Base-by-base conservation (phyloP, 176 grass and related monocot genomes). In the Aechmea fasciata region DNA sequence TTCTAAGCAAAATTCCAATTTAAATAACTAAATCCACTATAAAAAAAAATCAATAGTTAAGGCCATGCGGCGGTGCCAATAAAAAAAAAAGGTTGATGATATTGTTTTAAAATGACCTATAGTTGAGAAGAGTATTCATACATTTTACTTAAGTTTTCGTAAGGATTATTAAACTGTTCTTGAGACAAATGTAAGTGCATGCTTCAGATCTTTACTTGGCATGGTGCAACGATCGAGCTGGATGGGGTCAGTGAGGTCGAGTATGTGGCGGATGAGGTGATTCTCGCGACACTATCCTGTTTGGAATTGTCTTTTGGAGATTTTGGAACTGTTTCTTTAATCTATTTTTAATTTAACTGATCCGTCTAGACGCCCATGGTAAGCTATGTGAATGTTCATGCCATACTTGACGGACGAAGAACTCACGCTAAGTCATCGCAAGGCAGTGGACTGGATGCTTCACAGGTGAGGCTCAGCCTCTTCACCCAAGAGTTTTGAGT, bases 171-270 rank as follows among this genome's bases (percentile, higher is more conserved):
- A 48, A 26, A 70, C 18, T 71, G 14, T 52, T 64, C 51, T 18
- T 9, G 3, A 13, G 11, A 18, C 14, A 11, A 50, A 47, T 33
- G 49, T 13, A 57, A 62, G 4, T 11, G 48, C 62, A 47, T 72
- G 25, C 10, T 19, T 53, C 54, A 92, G 93, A 85, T 92, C 62
- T 97, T 92, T 83, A 90, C 89, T 0, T 92, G 93, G 93, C 84
- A 97, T 63, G 89, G 93, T 13, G 89, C 93, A 23, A 97, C 88
- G 3, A 13, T 90, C 63, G 93, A 92, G 53, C 68, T 97, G 50
- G 93, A 97, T 9, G 94, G 94, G 55, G 55, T 83, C 17, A 90
- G 84, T 49, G 89, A 97, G 82, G 88, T 85, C 24, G 94, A 97
- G 74, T 97, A 97, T 64, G 69, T 83, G 1, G 91, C 94, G 15